Conservation (phyloP, 1,284 basidiomycete species). For the Cutaneotrichosporon sp. region DNA sequence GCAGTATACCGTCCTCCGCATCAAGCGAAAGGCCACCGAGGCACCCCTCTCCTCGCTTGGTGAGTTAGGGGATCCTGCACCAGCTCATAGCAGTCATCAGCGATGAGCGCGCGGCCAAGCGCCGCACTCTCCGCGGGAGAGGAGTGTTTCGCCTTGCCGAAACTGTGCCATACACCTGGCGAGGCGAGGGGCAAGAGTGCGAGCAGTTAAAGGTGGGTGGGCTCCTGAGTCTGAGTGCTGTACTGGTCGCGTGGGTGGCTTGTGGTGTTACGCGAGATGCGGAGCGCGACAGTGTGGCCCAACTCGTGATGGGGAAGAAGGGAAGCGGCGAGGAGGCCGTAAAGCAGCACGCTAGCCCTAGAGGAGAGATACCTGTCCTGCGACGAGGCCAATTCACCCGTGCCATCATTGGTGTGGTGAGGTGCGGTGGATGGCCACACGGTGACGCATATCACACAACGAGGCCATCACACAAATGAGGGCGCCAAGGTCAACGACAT, state of each 20-base stretch:
- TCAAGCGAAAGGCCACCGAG: constrained; percentile 55
- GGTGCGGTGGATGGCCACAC: too few relatives aligned
- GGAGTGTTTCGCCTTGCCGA: constrained; percentile 54
- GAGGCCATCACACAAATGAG: too few relatives aligned
- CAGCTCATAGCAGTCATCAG: constrained; percentile 40
- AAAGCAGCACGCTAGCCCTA: too few relatives aligned
- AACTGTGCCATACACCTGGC: constrained; percentile 52
- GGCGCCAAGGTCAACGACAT: too few relatives aligned
- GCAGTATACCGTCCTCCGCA: constrained; percentile 49
- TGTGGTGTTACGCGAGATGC: neutral
- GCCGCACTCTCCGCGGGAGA: constrained; percentile 33
- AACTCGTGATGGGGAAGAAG: too few relatives aligned
- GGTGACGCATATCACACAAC: too few relatives aligned
- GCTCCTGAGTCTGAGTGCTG: neutral
- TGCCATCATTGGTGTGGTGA: too few relatives aligned
- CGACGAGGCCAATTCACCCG: too few relatives aligned
- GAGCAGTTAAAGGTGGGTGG: constrained; percentile 37
- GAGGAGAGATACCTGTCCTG: too few relatives aligned
- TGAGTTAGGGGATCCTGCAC: constrained; percentile 13
- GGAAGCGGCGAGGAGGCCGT: too few relatives aligned
- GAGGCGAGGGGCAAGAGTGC: constrained; percentile 45
- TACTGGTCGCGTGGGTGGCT: neutral
- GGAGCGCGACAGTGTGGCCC: neutral
- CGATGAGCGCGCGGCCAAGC: constrained; percentile 29
- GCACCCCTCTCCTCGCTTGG: constrained; percentile 50